Base-by-base conservation (phyloP, 495 filamentous ascomycete species). In the Penicillium longicatenatum region DNA sequence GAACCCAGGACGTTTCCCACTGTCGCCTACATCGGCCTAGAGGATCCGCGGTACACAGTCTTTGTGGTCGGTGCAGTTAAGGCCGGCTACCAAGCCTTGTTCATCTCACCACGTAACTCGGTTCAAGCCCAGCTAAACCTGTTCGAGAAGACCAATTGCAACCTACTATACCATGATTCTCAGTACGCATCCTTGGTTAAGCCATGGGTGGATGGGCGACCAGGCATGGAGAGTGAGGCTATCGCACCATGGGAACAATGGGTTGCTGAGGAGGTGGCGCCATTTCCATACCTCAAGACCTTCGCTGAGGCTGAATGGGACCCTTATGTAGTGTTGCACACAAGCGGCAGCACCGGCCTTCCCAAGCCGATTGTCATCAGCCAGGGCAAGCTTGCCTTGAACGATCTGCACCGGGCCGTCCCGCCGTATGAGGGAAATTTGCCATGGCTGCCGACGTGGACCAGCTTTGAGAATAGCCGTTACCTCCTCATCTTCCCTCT, bases 331-430 rank as follows among this genome's bases (percentile, higher is more conserved):
- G 64, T 73, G 3, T 46, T 75, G 46, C 78, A 81, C 52, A 79
- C 78, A 3, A 77, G 73, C 7, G 78, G 77, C 14, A 75, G 73
- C 20, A 79, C 77, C 0, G 76, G 78, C 0, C 60, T 75, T 20
- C 77, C 77, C 2, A 79, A 79, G 58, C 77, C 76, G 4, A 52
- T 79, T 35, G 64, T 67, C 16, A 70, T 64, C 50, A 66, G 51
- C 7, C 67, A 75, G 29, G 68, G 66, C 22, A 59, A 42, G n/a
- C 44, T 68, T 4, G 55, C 59, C 14, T 31, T 62, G 42, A 54
- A 55, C 45, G 63, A 65, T 30, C 10, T 52, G 41, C 55, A 66
- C n/a, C 64, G 54, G 3, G 53, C 52, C 37, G 30, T 60, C 4
- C 57, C 64, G 5, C 50, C 55, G 20, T 54, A 48, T 24, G 47